Percentiles rank a stretch among this genome's conserved stretches.
phyloP scores from a whole-genome alignment of 2,329 filamentous ascomycete species.

The Fusarium chlamydosporum region DNA sequence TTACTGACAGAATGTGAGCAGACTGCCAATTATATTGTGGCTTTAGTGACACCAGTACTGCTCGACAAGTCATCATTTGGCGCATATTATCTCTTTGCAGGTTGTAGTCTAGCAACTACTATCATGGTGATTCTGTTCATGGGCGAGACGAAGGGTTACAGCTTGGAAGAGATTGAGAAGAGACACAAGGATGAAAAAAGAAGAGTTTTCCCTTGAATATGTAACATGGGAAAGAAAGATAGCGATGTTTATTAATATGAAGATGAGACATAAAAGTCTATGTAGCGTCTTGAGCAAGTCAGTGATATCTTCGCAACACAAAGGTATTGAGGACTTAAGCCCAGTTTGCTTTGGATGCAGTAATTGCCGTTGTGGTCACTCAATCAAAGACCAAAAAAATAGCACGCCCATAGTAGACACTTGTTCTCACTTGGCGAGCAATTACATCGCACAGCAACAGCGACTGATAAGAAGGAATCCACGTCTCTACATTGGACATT shows the following conservation, averaged over 20 bases:
- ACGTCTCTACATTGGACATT: no score
- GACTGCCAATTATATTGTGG: slow-evolving; percentile 62
- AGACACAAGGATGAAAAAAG: slow-evolving; percentile 11
- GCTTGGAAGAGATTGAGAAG: slow-evolving; percentile 58
- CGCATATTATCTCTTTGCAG: slow-evolving; percentile 63
- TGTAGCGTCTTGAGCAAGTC: accelerated
- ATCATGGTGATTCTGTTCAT: slow-evolving; percentile 57
- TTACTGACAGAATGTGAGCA: slow-evolving; percentile 13
- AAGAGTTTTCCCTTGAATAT: slow-evolving; percentile 9
- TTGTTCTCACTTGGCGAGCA: no score
- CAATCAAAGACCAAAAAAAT: no score
- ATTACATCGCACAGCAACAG: no score
- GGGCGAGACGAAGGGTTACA: slow-evolving; percentile 60
- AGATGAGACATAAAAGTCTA: no score
- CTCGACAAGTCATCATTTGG: slow-evolving; percentile 58
- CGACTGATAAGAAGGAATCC: no score
- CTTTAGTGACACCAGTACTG: slow-evolving; percentile 60
- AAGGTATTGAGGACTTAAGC: no score
- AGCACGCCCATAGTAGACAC: no score
- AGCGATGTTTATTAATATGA: no score
- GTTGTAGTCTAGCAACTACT: slow-evolving; percentile 56
- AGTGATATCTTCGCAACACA: no score
- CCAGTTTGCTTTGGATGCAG: no score
- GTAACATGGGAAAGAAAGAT: not conserved
- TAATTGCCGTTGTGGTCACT: no score